Base-by-base conservation (phyloP, 2,329 filamentous ascomycete species). In the Xylaria multiplex region DNA sequence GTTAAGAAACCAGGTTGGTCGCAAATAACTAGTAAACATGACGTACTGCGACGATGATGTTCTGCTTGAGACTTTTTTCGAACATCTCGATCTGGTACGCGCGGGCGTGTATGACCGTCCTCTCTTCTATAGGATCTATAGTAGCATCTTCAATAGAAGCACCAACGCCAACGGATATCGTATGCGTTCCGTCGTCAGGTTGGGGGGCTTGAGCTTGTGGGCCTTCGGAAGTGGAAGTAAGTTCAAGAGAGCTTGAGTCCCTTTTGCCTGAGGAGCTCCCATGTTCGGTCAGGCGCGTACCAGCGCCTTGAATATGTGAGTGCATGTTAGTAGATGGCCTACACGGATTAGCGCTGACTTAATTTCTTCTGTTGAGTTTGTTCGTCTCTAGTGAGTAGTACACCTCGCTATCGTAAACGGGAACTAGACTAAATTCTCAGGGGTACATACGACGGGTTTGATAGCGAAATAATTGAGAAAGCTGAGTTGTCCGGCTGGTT, bases 81-180 rank as follows among this genome's bases (percentile, higher is more conserved):
- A 92, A 82, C 91, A 95, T 93, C 78, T 94, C 92, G 22, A 86
- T 74, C 77, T 95, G 91, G 72, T 94, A 95, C 1, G 85, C 86
- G 53, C 91, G 81, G 19, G 85, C 77, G 63, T 79, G 77, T 70
- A 86, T 81, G 46, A 76, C 69, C 22, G 64, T 65, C 8, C 69
- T 42, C 27, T 76, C 71, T 8, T 74, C 66, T n/a, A 61, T 56
- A 8, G 62, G 62, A 32, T 67, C 62, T 22, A n/a, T 37, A 9
- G 48, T 37, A 9, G 45, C 6, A n/a, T 30, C 35, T n/a, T 35
- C 42, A 30, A 24, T 8, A 45, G 35, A 55, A 46, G 56, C 3
- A 22, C 61, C 59, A n/a, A 52, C 35, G 11, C 30, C 5, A 24
- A 22, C 35, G 43, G 67, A 35, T 27, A 46, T 42, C 3, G 16